Percentiles rank a stretch among this genome's conserved stretches.
These are phyloP conservation scores for Syncephalis plumigaleata DNA, from an alignment of 371 early-diverging fungal genomes.

Conservation along the genomic window DNA sequence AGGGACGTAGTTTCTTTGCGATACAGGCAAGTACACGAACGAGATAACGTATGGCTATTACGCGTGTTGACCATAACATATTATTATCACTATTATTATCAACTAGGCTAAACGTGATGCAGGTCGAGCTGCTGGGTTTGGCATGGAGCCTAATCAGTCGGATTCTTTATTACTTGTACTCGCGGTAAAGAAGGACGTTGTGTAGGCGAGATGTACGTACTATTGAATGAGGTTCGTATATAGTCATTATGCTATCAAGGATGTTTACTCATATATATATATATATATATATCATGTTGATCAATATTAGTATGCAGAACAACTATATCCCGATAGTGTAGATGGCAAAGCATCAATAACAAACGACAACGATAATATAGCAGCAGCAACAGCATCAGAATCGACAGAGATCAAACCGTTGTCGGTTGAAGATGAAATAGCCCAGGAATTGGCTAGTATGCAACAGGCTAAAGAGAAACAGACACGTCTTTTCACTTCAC, in stretches of 20 bases:
- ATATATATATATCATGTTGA: too few relatives aligned
- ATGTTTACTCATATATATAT: not conserved
- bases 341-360: not conserved
- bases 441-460: conserved; percentile 38
- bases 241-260: not conserved
- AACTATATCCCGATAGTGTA: not conserved
- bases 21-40: too few relatives aligned
- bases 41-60: too few relatives aligned
- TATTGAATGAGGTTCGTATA: conserved; percentile 3
- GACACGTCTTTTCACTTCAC: conserved; percentile 7
- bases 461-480: conserved; percentile 23
- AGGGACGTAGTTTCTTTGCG: too few relatives aligned
- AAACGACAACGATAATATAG: too few relatives aligned
- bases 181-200: conserved; percentile 3
- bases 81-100: too few relatives aligned
- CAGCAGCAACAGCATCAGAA: too few relatives aligned
- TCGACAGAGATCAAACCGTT: conserved; percentile 13
- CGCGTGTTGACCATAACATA: too few relatives aligned
- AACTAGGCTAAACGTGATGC: too few relatives aligned
- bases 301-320: conserved; percentile 6
- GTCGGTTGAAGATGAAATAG: conserved; percentile 42
- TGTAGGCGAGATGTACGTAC: conserved; percentile 5
- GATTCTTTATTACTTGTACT: conserved; percentile 6
- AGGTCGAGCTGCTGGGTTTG: too few relatives aligned
- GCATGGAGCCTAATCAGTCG: not conserved